Percentiles rank a stretch among this genome's conserved stretches.
phyloP scores from a whole-genome alignment of 345 rosid species.

The Sonneratia caseolaris region DNA sequence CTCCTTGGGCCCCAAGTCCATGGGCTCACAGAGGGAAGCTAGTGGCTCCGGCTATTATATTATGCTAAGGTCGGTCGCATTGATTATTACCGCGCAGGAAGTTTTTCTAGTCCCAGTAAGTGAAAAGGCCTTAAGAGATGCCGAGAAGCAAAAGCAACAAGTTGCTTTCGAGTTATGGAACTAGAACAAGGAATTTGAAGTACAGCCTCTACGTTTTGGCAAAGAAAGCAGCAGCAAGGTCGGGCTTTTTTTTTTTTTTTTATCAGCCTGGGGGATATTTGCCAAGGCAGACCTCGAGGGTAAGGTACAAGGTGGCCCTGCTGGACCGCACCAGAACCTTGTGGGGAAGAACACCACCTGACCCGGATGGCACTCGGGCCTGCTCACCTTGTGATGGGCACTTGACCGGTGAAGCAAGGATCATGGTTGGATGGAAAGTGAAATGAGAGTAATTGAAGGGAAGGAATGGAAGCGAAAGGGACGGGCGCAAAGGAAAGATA shows the following conservation, averaged over 20 bases:
- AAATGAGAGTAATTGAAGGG: no score
- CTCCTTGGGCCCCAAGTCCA: no score
- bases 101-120: not conserved
- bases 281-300: conserved; percentile 35
- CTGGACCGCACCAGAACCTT: conserved; percentile 12
- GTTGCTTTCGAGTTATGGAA: not conserved
- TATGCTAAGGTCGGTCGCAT: not conserved
- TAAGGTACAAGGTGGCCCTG: conserved; percentile 26
- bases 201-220: not conserved
- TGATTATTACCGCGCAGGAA: not conserved
- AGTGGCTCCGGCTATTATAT: not conserved
- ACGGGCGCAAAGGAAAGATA: no score
- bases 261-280: not conserved
- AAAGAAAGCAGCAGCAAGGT: not conserved
- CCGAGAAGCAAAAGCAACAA: not conserved
- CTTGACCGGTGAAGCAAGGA: conserved; percentile 21
- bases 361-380: conserved; percentile 34
- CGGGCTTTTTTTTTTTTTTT: no score
- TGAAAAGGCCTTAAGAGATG: not conserved
- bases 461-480: no score
- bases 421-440: conserved; percentile 15
- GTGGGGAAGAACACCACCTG: conserved; percentile 5
- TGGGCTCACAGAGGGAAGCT: not conserved
- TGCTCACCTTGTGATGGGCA: conserved; percentile 22
- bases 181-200: not conserved